These are phyloP conservation scores for Chaetomiaceae sp. DNA, from an alignment of 2,329 filamentous ascomycete genomes.

Conservation along the genomic window DNA sequence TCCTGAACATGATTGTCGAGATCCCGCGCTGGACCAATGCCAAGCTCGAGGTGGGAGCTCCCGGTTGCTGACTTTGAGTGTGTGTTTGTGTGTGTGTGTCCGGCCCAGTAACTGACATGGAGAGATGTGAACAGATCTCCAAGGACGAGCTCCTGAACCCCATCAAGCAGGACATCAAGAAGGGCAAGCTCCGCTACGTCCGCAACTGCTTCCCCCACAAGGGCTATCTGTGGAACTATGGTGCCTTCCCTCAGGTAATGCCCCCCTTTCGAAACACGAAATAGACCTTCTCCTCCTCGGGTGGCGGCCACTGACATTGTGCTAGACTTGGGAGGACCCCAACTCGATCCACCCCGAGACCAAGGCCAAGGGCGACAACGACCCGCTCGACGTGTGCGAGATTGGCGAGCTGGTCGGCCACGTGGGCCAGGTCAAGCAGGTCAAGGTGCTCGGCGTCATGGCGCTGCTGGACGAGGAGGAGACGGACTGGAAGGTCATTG, in stretches of 20 bases:
- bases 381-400: slow-evolving; percentile 98
- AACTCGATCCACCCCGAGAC: slow-evolving; percentile 95
- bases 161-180: slow-evolving; percentile 99
- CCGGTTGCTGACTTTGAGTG: too few relatives aligned
- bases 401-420: slow-evolving; percentile 97
- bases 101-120: background rate
- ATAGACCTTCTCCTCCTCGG: background rate
- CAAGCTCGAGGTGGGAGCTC: slow-evolving; percentile 87
- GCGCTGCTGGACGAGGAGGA: slow-evolving; percentile 98
- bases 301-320: slow-evolving; percentile 5
- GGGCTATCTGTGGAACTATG: slow-evolving; percentile 99
- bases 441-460: slow-evolving; percentile 99
- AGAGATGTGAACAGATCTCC: slow-evolving; percentile 64
- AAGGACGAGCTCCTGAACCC: slow-evolving; percentile 98
- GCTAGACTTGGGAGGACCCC: slow-evolving; percentile 99
- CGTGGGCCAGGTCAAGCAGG: slow-evolving; percentile 96
- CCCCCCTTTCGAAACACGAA: background rate
- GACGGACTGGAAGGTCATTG: slow-evolving; percentile 99
- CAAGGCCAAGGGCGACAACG: slow-evolving; percentile 99
- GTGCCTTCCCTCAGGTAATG: slow-evolving; percentile 76
- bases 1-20: slow-evolving; percentile 99
- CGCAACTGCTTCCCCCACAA: slow-evolving; percentile 99
- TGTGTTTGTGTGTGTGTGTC: too few relatives aligned
- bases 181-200: slow-evolving; percentile 98
- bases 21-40: slow-evolving; percentile 99